These are phyloP conservation scores for Pyrenopolyporus hunteri DNA, from an alignment of 495 filamentous ascomycete species.

Conservation along the genomic window DNA sequence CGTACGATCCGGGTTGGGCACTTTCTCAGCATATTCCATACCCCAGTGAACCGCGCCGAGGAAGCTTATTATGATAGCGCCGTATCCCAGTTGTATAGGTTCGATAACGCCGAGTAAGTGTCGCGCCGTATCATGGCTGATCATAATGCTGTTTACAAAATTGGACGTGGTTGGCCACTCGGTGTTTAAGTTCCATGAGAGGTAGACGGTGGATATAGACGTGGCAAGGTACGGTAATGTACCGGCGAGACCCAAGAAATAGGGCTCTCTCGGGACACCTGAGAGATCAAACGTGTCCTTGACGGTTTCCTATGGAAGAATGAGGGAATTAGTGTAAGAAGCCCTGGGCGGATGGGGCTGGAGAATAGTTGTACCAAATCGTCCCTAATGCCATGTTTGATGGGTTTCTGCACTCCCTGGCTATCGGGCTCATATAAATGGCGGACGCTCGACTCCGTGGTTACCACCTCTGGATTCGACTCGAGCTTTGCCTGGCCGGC, in stretches of 20 bases:
- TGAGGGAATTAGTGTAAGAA: neutral
- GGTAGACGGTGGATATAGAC: conserved; percentile 83
- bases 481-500: conserved; percentile 57
- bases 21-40: conserved; percentile 68
- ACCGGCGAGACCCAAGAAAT: conserved; percentile 83
- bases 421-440: conserved; percentile 55
- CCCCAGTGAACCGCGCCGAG: conserved; percentile 95
- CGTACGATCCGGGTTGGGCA: conserved; percentile 41
- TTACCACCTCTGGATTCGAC: conserved; percentile 62
- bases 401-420: conserved; percentile 52
- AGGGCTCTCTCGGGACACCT: conserved; percentile 79
- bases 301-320: conserved; percentile 69
- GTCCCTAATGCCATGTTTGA: conserved; percentile 69
- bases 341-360: neutral
- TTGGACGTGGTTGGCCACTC: conserved; percentile 65
- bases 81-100: conserved; percentile 91
- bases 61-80: conserved; percentile 94
- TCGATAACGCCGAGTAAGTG: conserved; percentile 79
- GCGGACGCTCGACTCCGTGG: conserved; percentile 61
- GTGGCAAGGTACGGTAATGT: conserved; percentile 90
- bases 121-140: conserved; percentile 74
- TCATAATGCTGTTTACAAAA: conserved; percentile 55
- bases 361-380: conserved; percentile 71
- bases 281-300: conserved; percentile 84
- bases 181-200: conserved; percentile 80